A percentile compares a stretch with the other conserved stretches of the same genome.
Evolutionary conservation across 352 stramenopile species (phyloP).

Genomic region (Phytophthora sp.): DNA sequence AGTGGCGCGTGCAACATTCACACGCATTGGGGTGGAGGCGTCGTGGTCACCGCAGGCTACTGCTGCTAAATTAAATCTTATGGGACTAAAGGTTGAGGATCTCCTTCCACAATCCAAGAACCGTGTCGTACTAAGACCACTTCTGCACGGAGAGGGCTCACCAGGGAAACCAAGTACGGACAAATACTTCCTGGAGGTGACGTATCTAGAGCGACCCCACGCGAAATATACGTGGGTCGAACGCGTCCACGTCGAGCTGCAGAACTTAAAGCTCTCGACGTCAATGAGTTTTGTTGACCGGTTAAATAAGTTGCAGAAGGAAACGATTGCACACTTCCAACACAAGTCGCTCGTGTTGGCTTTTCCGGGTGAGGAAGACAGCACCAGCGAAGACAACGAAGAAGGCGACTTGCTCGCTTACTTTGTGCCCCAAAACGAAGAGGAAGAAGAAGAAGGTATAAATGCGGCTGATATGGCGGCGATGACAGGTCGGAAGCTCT

Average conservation of each 20-base stretch:
- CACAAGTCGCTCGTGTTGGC: conserved; percentile 58
- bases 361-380: conserved; percentile 41
- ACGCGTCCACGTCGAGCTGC: conserved; percentile 56
- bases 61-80: conserved; percentile 69
- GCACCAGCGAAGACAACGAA: conserved; percentile 30
- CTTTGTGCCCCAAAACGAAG: conserved; percentile 54
- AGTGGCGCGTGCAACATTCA: conserved; percentile 74
- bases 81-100: conserved; percentile 78
- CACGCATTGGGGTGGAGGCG: conserved; percentile 62
- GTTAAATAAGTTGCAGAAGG: conserved; percentile 58
- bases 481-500: conserved; percentile 80
- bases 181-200: conserved; percentile 72
- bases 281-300: conserved; percentile 86
- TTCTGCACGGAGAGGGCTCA: conserved; percentile 30
- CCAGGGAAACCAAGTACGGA: conserved; percentile 23
- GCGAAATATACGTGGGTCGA: conserved; percentile 79
- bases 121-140: conserved; percentile 66
- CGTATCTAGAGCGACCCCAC: conserved; percentile 74
- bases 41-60: conserved; percentile 48
- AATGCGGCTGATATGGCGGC: conserved; percentile 55
- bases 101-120: conserved; percentile 69
- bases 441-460: conserved; percentile 41
- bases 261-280: conserved; percentile 75
- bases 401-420: conserved; percentile 73
- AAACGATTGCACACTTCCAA: conserved; percentile 77